Conservation (phyloP, 495 filamentous ascomycete species). For the Halenospora varia region DNA sequence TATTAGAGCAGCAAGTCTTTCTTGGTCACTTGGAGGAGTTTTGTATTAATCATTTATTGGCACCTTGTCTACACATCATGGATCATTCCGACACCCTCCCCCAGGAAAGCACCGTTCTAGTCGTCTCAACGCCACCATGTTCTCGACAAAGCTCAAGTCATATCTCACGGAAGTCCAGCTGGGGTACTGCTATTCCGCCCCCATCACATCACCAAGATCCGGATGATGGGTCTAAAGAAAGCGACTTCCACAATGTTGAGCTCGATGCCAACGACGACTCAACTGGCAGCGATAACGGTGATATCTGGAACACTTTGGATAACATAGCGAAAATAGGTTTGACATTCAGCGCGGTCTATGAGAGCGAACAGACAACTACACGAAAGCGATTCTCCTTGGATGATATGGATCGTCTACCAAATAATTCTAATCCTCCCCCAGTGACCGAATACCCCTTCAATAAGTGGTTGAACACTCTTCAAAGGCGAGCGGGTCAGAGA, state of each 20-base stretch:
- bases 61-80: slow-evolving; percentile 26
- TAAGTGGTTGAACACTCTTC: slow-evolving; percentile 55
- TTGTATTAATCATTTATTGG: slow-evolving; percentile 34
- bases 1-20: slow-evolving; percentile 32
- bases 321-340: slow-evolving; percentile 35
- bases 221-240: slow-evolving; percentile 3
- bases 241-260: slow-evolving; percentile 18
- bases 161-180: slow-evolving; percentile 30
- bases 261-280: slow-evolving; percentile 18
- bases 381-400: slow-evolving; percentile 23
- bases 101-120: slow-evolving; percentile 13
- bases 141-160: slow-evolving; percentile 31
- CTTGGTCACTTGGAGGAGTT: slow-evolving; percentile 33
- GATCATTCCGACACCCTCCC: slow-evolving; percentile 11
- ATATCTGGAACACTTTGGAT: slow-evolving; percentile 38
- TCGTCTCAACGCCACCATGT: slow-evolving; percentile 26
- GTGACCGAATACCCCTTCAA: slow-evolving; percentile 40
- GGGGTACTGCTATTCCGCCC: slow-evolving; percentile 26
- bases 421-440: slow-evolving; percentile 17
- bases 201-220: slow-evolving; percentile 22
- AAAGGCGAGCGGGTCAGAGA: slow-evolving; percentile 40
- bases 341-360: slow-evolving; percentile 30
- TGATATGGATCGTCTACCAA: slow-evolving; percentile 1
- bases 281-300: slow-evolving; percentile 21
- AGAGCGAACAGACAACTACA: slow-evolving; percentile 24